These are phyloP conservation scores for Auricularia sp. DNA, from an alignment of 768 basidiomycete species.

Conservation along the genomic window DNA sequence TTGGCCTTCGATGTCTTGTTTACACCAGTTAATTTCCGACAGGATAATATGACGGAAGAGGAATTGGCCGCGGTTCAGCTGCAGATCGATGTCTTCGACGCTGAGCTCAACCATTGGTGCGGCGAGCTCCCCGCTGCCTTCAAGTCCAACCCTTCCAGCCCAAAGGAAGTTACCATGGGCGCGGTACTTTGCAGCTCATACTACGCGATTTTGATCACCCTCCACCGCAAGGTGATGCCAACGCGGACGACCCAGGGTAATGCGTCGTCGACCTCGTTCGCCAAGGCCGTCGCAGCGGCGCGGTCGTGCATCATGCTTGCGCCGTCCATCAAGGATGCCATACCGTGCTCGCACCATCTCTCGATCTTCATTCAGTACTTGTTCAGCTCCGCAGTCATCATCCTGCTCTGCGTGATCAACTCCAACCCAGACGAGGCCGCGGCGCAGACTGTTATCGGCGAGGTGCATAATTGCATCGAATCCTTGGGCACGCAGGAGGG, in stretches of 20 bases:
- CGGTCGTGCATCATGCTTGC: slow-evolving; percentile 79
- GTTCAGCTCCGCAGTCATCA: slow-evolving; percentile 81
- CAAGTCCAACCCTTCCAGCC: slow-evolving; percentile 63
- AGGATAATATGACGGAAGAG: slow-evolving; percentile 60
- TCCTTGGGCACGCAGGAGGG: slow-evolving; percentile 78
- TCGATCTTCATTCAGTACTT: slow-evolving; percentile 86
- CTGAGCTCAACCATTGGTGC: slow-evolving; percentile 73
- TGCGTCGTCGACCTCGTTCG: slow-evolving; percentile 61
- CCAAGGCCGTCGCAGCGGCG: slow-evolving; percentile 74
- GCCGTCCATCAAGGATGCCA: slow-evolving; percentile 73
- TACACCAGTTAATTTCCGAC: slow-evolving; percentile 6
- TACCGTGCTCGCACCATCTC: slow-evolving; percentile 77
- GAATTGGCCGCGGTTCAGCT: slow-evolving; percentile 67
- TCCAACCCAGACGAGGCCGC: slow-evolving; percentile 49
- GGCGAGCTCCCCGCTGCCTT: slow-evolving; percentile 65
- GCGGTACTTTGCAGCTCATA: slow-evolving; percentile 83
- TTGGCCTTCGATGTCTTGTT: background rate
- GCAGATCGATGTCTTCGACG: slow-evolving; percentile 69
- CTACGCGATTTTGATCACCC: slow-evolving; percentile 77
- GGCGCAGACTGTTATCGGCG: slow-evolving; percentile 68
- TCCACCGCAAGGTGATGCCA: slow-evolving; percentile 82
- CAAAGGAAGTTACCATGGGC: slow-evolving; percentile 74
- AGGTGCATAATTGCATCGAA: slow-evolving; percentile 60
- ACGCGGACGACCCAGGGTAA: slow-evolving; percentile 47
- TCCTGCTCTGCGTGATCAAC: slow-evolving; percentile 81